Evolutionary conservation across 2,329 filamentous ascomycete species (phyloP), one percentile per base, ranked within the genome.

Genomic region (Paraphaeosphaeria sporulosa): DNA sequence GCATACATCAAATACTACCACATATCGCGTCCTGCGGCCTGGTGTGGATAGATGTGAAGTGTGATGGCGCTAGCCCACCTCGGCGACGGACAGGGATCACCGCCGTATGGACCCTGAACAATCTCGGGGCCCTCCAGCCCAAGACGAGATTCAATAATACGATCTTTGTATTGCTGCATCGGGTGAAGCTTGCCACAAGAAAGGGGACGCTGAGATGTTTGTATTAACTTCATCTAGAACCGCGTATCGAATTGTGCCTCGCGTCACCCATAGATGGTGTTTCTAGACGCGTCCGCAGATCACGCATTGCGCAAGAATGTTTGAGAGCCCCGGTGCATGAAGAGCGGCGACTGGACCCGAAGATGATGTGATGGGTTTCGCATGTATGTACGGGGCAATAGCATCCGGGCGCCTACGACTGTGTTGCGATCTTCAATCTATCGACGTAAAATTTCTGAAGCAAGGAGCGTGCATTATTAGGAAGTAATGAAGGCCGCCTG

Each of bases 321-420:
- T 43, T 19, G 42, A 53, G 27, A n/a, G 34, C 34, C 19, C 48
- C 40, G 27, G 23, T 40, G 58, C 58, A 56, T 56, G 17, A 55
- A 27, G 7, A n/a, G 23, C 27, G 42, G 52, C 23, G 40, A 38
- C 43, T 57, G 40, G 52, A 38, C n/a, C 44, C 51, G 51, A 43
- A 21, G 30, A 36, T 36, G 15, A 9, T 50, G 48, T 25, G 32
- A 40, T 44, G 48, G 58, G n/a, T 57, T 57, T 60, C 54, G 55
- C 48, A 46, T 34, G 12, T n/a, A 38, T n/a, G n/a, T n/a, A n/a
- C 42, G 54, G 55, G 51, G 48, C 58, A 48, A 60, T 51, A 53
- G 40, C 34, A 43, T 48, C 30, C 53, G 17, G 57, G 53, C 46
- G 52, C 5, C 51, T 55, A 46, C 40, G 4, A 30, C 27, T 30